Evolutionary conservation across 495 filamentous ascomycete species (phyloP).

Genomic region (Clohesyomyces aquaticus): DNA sequence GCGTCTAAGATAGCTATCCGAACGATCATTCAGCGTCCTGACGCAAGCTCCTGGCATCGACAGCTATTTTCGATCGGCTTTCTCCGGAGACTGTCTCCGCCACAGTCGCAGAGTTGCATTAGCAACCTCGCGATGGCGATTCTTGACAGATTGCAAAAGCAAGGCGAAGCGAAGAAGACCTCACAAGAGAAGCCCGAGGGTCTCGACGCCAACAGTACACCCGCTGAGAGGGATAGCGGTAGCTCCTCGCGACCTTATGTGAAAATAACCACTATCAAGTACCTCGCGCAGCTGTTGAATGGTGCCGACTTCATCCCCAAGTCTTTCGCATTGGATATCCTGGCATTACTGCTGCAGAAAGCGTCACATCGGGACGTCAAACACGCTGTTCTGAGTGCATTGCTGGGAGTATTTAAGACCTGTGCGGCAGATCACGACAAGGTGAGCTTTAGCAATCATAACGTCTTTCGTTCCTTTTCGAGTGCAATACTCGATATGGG

Average conservation of each 20-base stretch:
- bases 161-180: slow-evolving; percentile 28
- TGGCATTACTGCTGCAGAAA: slow-evolving; percentile 42
- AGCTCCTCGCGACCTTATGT: slow-evolving; percentile 38
- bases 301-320: slow-evolving; percentile 44
- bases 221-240: slow-evolving; percentile 14
- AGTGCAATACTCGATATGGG: too few species aligned
- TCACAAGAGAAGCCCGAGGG: slow-evolving; percentile 10
- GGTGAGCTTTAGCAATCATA: not conserved
- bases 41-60: slow-evolving; percentile 49
- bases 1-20: slow-evolving; percentile 40
- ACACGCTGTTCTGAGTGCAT: slow-evolving; percentile 43
- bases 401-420: slow-evolving; percentile 25
- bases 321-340: slow-evolving; percentile 38
- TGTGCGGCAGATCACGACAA: not conserved
- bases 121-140: slow-evolving; percentile 44
- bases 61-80: slow-evolving; percentile 39
- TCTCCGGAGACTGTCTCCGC: slow-evolving; percentile 41
- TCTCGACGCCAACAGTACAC: slow-evolving; percentile 2
- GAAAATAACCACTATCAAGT: slow-evolving; percentile 51
- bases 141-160: slow-evolving; percentile 42
- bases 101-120: slow-evolving; percentile 42
- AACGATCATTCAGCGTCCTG: slow-evolving; percentile 46
- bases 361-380: slow-evolving; percentile 47
- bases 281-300: slow-evolving; percentile 48
- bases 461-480: too few species aligned